Evolutionary conservation across 2,329 filamentous ascomycete species (phyloP).

Genomic region (Penicillium aurantiogriseum): DNA sequence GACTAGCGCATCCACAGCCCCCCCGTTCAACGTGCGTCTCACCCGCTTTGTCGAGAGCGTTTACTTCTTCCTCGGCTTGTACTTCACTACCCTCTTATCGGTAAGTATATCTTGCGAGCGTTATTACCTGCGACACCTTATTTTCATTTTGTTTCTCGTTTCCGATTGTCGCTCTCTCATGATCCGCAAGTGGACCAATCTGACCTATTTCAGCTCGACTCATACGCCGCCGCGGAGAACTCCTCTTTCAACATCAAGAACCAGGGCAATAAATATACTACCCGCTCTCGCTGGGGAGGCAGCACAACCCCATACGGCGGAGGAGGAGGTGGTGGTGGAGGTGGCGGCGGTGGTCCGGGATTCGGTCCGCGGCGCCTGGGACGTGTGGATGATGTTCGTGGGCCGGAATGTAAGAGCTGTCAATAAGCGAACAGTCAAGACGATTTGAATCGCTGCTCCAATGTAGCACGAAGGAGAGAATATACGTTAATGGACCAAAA

Average conservation of each 20-base stretch:
- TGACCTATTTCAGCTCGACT: conserved; percentile 42
- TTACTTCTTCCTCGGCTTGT: conserved; percentile 51
- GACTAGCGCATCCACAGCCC: conserved; percentile 33
- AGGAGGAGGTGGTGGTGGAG: conserved; percentile 29
- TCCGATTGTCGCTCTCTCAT: not conserved
- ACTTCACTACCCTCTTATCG: conserved; percentile 50
- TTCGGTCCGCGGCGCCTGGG: conserved; percentile 43
- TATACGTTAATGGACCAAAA: not conserved
- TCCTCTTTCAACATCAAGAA: conserved; percentile 47
- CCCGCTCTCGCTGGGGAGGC: conserved; percentile 28
- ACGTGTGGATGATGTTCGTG: conserved; percentile 49
- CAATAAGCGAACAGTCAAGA: conserved; percentile 17
- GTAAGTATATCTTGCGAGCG: conserved; percentile 30
- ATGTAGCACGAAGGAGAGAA: not conserved
- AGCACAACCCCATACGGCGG: conserved; percentile 23
- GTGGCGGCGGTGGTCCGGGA: conserved; percentile 30
- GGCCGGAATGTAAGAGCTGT: conserved; percentile 49
- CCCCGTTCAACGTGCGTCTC: conserved; percentile 46
- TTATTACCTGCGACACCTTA: not conserved
- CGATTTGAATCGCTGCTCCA: too few species aligned
- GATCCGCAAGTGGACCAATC: not conserved
- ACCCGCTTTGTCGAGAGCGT: conserved; percentile 41
- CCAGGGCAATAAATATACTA: conserved; percentile 24
- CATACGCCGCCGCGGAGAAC: conserved; percentile 46
- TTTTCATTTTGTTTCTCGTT: not conserved